phyloP scores from a whole-genome alignment of 2,329 filamentous ascomycete genomes.

The Metarhizium brunneum region DNA sequence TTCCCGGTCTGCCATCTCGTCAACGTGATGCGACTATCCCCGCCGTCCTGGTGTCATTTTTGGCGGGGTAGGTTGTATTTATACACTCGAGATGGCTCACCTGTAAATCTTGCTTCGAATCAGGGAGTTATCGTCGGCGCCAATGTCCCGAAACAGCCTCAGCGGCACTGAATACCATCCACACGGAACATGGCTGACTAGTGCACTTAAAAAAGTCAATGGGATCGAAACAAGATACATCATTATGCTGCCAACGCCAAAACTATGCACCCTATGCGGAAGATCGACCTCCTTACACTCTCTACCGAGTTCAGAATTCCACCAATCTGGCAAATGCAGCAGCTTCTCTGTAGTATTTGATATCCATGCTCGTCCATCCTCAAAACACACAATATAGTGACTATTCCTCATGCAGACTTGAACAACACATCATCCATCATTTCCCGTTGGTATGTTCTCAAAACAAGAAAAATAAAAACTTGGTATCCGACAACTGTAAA shows the following conservation, averaged over 20 bases:
- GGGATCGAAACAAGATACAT: background rate
- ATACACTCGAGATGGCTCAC: too few relatives aligned
- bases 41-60: too few relatives aligned
- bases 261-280: background rate
- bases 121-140: too few relatives aligned
- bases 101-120: too few relatives aligned
- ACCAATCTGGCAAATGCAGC: background rate
- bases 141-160: too few relatives aligned
- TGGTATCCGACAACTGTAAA: background rate
- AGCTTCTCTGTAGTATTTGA: background rate
- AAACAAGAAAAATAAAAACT: background rate
- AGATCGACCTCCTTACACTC: background rate
- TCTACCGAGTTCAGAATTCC: background rate
- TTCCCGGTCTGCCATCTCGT: too few relatives aligned
- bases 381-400: background rate
- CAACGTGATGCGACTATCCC: too few relatives aligned
- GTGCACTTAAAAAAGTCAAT: background rate
- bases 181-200: too few relatives aligned
- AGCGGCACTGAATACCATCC: too few relatives aligned
- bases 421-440: background rate
- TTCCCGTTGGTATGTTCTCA: background rate
- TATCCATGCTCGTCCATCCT: background rate
- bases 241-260: conserved; percentile 5
- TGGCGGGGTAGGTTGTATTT: too few relatives aligned
- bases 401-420: background rate